These are phyloP conservation scores for Vaccinium darrowii DNA, from an alignment of 148 eudicot genomes.

Conservation along the genomic window DNA sequence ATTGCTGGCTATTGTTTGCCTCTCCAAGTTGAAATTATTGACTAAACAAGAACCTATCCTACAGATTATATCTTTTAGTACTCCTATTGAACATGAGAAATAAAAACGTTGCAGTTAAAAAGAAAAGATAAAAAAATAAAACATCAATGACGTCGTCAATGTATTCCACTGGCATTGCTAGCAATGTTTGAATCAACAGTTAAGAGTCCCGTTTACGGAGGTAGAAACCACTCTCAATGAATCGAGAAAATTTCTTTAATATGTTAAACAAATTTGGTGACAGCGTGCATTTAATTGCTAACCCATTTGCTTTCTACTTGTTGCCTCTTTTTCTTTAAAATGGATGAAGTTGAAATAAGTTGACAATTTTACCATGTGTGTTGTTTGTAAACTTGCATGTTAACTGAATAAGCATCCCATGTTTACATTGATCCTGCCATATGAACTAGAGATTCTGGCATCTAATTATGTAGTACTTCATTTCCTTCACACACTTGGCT, in stretches of 20 bases:
- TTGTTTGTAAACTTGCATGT: not conserved
- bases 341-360: conserved; percentile 2
- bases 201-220: not conserved
- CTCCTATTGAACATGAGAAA: not conserved
- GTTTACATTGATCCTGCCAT: not conserved
- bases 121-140: no score
- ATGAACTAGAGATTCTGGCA: conserved; percentile 3
- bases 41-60: no score
- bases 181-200: not conserved
- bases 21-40: no score
- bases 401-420: conserved; percentile 1
- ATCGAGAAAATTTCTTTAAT: not conserved
- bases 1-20: no score
- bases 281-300: not conserved
- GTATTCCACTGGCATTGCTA: not conserved
- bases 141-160: not conserved
- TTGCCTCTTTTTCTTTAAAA: not conserved
- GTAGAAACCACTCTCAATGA: not conserved
- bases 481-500: not conserved
- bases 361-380: not conserved
- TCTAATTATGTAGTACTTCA: not conserved
- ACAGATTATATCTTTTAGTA: not conserved
- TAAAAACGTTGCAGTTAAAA: no score
- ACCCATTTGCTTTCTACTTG: not conserved
- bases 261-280: not conserved